Base-by-base conservation (phyloP, 2,329 filamentous ascomycete species). In the Rhinocladiella similis region DNA sequence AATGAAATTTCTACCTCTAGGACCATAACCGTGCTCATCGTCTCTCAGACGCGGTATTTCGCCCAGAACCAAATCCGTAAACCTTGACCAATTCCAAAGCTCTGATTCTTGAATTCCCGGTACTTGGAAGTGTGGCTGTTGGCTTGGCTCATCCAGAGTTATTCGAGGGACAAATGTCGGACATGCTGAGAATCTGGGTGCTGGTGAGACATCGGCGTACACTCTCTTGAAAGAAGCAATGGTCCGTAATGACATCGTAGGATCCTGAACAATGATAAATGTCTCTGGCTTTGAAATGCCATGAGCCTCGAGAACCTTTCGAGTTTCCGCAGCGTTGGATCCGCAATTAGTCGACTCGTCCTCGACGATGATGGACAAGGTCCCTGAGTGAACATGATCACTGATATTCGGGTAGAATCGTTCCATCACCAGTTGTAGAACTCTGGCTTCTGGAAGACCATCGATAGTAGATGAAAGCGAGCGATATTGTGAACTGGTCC, bases 311-410 rank as follows among this genome's bases (percentile, higher is more conserved):
- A 78, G 68, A 3, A 76, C 51, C 6, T 67, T 66, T 3, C 67
- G 62, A 18, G 69, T 72, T 41, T 75, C 67, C 1, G 63, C 62
- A 4, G 76, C 76, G 60, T 79, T 79, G 12, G 70, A 70, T 14
- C 76, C 76, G 58, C 76, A 78, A 55, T 78, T 79, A 0, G 75
- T 77, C 1, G 74, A 77, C n/a, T 68, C 56, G 43, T 76, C 71
- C 55, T 79, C 77, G 6, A 78, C 52, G 2, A 78, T 62, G 18
- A 78, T 66, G 6, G 51, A 62, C 16, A 70, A 69, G 10, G 69
- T 66, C 13, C 56, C 42, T 2, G 49, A 57, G 10, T 53, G 63
- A 16, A 73, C 62, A 12, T 56, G 51, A 39, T 56, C 50, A 20
- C 12, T 63, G 1, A 54, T 25, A 3, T 64, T 20, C 38, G 68